Conservation (phyloP, 2,329 filamentous ascomycete genomes). For the Claviceps arundinis region DNA sequence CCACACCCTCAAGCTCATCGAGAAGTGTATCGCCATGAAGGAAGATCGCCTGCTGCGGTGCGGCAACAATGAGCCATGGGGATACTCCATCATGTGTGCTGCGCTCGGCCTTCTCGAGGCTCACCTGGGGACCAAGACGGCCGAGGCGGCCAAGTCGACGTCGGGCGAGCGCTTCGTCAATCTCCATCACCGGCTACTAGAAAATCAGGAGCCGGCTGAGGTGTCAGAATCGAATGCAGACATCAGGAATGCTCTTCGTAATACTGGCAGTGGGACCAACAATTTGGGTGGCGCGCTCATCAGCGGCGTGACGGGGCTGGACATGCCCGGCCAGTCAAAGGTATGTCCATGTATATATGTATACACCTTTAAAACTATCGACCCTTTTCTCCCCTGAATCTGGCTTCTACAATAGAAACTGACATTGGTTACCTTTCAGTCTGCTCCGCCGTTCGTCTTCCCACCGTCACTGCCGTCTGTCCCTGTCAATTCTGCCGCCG, state of each 20-base stretch:
- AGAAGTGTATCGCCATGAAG: constrained; percentile 47
- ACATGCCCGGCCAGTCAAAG: constrained; percentile 24
- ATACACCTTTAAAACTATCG: no score
- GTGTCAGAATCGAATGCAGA: constrained; percentile 11
- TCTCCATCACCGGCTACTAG: constrained; percentile 43
- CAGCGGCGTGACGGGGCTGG: constrained; percentile 12
- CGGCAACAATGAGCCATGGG: constrained; percentile 52
- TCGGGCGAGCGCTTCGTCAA: constrained; percentile 47
- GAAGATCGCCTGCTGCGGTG: constrained; percentile 47
- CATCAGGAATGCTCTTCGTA: neutral
- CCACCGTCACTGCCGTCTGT: constrained; percentile 21
- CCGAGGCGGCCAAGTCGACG: constrained; percentile 43
- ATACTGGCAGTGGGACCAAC: neutral
- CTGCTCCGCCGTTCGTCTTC: constrained; percentile 28
- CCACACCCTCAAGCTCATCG: constrained; percentile 47
- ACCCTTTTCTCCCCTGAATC: neutral
- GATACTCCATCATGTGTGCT: constrained; percentile 50
- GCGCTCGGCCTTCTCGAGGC: constrained; percentile 45
- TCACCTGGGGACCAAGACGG: constrained; percentile 43
- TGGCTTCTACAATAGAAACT: constrained; percentile 7
- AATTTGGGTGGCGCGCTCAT: constrained; percentile 13
- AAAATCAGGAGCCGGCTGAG: constrained; percentile 36
- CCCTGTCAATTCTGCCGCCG: constrained; percentile 19
- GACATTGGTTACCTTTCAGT: constrained; percentile 20
- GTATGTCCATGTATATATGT: constrained; percentile 14